A percentile compares a stretch with the other conserved stretches of the same genome.
phyloP scores from a whole-genome alignment of 805 yeast genomes.

The Lipomyces chichibuensis region DNA sequence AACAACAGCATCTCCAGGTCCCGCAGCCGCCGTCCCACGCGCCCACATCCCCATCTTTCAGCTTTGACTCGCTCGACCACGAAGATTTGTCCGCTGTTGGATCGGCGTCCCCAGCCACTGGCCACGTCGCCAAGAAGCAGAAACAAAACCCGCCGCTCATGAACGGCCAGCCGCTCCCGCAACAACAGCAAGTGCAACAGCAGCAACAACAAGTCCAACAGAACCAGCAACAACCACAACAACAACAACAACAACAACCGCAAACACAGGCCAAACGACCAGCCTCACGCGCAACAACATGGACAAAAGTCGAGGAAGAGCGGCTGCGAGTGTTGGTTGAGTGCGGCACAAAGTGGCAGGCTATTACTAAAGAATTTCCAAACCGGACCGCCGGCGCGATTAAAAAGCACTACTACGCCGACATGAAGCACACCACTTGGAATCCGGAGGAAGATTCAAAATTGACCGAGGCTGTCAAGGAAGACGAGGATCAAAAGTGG shows the following conservation, averaged over 20 bases:
- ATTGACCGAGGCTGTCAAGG: slow-evolving; percentile 35
- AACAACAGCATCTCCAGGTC: background rate
- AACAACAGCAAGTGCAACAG: slow-evolving; percentile 3
- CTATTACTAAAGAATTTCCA: slow-evolving; percentile 39
- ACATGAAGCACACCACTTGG: slow-evolving; percentile 41
- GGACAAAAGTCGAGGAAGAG: slow-evolving; percentile 35
- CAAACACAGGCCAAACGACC: slow-evolving; percentile 17
- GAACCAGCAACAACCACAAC: slow-evolving; percentile 3
- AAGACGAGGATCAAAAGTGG: slow-evolving; percentile 40
- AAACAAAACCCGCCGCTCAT: slow-evolving; percentile 14
- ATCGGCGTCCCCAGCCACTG: slow-evolving; percentile 14
- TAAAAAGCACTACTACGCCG: slow-evolving; percentile 43
- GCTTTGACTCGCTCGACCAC: slow-evolving; percentile 27
- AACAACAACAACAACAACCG: slow-evolving; percentile 15
- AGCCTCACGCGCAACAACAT: slow-evolving; percentile 28
- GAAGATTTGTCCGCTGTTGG: slow-evolving; percentile 20
- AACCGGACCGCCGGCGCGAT: slow-evolving; percentile 42
- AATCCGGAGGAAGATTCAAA: slow-evolving; percentile 38
- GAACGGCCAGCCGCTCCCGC: slow-evolving; percentile 7
- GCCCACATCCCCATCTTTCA: slow-evolving; percentile 17
- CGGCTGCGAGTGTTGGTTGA: slow-evolving; percentile 37
- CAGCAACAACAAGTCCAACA: slow-evolving; percentile 3
- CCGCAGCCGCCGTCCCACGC: background rate
- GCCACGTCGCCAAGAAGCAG: slow-evolving; percentile 26
- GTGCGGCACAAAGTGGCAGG: slow-evolving; percentile 39